Evolutionary conservation across 495 filamentous ascomycete genomes (phyloP), one percentile per base, ranked within the genome.

Genomic region (Lasiosphaeriaceae sp.): DNA sequence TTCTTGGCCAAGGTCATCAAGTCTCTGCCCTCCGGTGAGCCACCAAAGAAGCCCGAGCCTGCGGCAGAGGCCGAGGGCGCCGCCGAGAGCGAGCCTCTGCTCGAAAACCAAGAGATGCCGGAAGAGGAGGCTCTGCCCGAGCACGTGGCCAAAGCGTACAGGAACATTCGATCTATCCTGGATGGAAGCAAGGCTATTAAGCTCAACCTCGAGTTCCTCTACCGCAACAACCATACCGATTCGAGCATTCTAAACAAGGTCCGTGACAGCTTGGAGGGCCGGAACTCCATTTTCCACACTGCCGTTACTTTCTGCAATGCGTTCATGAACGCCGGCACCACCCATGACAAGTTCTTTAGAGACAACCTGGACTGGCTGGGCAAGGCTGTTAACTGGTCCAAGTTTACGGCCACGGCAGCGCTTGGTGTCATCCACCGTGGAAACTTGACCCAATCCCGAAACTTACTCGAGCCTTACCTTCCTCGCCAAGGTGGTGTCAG

Each of bases 301-400:
- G 90, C 92, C 1, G 90, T 97, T 39, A 97, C 94, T 0, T 90
- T 99, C 60, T 93, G 94, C 58, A 97, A 97, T 68, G 95, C 91
- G 12, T 97, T 99, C 71, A 99, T 97, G 93, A 94, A 99, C 65
- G 90, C 95, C n/a, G 95, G 95, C 34, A 97, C 95, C 8, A 97
- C 93, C 0, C 92, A 93, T 58, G 95, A 97, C 71, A 90, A 88
- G 63, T 99, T 97, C 77, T 97, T 97, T 79, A 82, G 95, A 2
- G 92, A 97, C 60, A 99, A 97, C 58, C 73, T 99, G 24, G 95
- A 99, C 50, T 99, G 95, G 95, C 81, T 99, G 9, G 90, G 92
- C 31, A 99, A 97, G 76, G 95, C 95, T 45, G 90, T 97, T 16
- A 99, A 99, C 75, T 99, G 95, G 95, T 97, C 94, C 55, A 99